These are phyloP conservation scores for Torrubiella hemipterigena DNA, from an alignment of 2,329 filamentous ascomycete species.

Conservation along the genomic window DNA sequence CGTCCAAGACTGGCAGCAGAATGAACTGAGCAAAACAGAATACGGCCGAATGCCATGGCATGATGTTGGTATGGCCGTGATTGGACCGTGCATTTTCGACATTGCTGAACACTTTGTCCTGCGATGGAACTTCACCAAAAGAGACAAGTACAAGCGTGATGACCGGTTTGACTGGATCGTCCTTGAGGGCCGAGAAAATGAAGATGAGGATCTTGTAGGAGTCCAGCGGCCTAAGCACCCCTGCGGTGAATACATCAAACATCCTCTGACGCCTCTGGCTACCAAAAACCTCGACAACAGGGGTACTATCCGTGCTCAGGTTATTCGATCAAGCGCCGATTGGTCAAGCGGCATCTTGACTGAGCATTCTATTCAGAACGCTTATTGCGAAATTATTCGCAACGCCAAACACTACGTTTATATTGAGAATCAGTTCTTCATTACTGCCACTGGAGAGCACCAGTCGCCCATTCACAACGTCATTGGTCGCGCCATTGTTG, in stretches of 20 bases:
- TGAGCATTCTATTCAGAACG: constrained; percentile 79
- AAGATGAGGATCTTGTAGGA: constrained; percentile 74
- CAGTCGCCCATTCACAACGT: constrained; percentile 79
- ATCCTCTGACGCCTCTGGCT: constrained; percentile 60
- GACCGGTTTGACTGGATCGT: constrained; percentile 73
- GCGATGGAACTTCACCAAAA: constrained; percentile 93
- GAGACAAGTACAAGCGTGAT: constrained; percentile 94
- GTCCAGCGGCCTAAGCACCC: constrained; percentile 85
- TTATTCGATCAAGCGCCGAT: constrained; percentile 82
- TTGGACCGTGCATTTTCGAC: constrained; percentile 82
- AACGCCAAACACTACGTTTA: constrained; percentile 90
- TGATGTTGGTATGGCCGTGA: constrained; percentile 84
- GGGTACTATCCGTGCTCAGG: constrained; percentile 68
- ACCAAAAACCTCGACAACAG: constrained; percentile 51
- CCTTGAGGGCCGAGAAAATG: constrained; percentile 61
- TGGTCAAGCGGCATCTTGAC: constrained; percentile 87
- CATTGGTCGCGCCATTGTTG: constrained; percentile 80
- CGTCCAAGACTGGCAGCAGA: constrained; percentile 84
- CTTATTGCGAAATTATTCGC: constrained; percentile 72
- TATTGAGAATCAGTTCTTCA: constrained; percentile 99
- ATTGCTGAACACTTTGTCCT: constrained; percentile 93
- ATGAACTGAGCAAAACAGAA: constrained; percentile 82
- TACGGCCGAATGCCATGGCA: constrained; percentile 98
- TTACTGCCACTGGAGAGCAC: constrained; percentile 82
- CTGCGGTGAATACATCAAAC: constrained; percentile 74